These are phyloP conservation scores for Candida hispaniensis DNA, from an alignment of 805 yeast genomes.

Conservation along the genomic window DNA sequence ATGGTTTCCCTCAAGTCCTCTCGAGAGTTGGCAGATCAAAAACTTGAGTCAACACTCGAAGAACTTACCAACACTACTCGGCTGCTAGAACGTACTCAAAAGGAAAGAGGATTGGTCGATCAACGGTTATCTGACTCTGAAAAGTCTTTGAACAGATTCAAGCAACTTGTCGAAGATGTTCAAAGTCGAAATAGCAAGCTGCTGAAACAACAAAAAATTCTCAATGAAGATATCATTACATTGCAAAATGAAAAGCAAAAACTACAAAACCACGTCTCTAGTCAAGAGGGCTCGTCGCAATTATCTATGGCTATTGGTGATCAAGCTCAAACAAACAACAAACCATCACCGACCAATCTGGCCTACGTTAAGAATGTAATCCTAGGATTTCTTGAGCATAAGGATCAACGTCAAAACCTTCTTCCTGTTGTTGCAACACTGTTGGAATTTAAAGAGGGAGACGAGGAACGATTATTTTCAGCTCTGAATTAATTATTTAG, in stretches of 20 bases:
- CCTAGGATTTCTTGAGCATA: slow-evolving; percentile 84
- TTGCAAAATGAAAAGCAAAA: slow-evolving; percentile 23
- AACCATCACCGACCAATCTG: slow-evolving; percentile 39
- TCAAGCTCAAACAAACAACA: slow-evolving; percentile 18
- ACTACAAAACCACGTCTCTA: slow-evolving; percentile 17
- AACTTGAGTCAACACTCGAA: slow-evolving; percentile 20
- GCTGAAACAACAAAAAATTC: slow-evolving; percentile 28
- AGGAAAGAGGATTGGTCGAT: slow-evolving; percentile 23
- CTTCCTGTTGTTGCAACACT: slow-evolving; percentile 77
- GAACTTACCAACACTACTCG: slow-evolving; percentile 16
- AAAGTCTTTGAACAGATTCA: slow-evolving; percentile 27
- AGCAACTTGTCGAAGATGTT: slow-evolving; percentile 29
- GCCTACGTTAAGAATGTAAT: slow-evolving; percentile 83
- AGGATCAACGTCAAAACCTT: slow-evolving; percentile 77
- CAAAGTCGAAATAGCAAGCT: slow-evolving; percentile 30
- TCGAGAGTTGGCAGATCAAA: slow-evolving; percentile 25
- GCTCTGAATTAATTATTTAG: slow-evolving; percentile 29
- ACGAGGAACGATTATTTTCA: slow-evolving; percentile 57
- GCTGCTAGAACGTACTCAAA: slow-evolving; percentile 21
- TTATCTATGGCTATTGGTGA: slow-evolving; percentile 14
- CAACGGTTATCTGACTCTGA: slow-evolving; percentile 25
- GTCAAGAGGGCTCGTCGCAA: slow-evolving; percentile 2
- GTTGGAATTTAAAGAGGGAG: slow-evolving; percentile 55
- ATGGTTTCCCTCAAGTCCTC: slow-evolving; percentile 21
- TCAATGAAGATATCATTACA: slow-evolving; percentile 26